Evolutionary conservation across 2,329 filamentous ascomycete genomes (phyloP).

Genomic region (Emydomyces testavorans): DNA sequence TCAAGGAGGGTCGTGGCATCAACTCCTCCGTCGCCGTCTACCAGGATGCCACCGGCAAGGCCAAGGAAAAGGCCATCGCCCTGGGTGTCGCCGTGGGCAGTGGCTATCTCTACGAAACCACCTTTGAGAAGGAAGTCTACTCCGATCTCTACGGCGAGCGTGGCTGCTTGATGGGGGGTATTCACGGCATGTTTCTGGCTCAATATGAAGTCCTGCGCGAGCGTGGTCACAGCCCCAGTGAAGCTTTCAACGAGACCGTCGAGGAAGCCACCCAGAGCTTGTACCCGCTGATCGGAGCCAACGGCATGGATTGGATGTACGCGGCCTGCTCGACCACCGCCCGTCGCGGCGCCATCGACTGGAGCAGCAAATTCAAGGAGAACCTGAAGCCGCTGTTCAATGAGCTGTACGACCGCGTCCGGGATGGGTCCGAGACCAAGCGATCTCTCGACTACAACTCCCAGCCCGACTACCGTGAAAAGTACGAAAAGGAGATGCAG

Average conservation of each 20-base stretch:
- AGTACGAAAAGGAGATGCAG: slow-evolving; percentile 96
- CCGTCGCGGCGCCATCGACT: slow-evolving; percentile 96
- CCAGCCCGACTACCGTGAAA: slow-evolving; percentile 89
- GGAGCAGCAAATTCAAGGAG: slow-evolving; percentile 94
- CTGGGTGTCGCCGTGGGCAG: slow-evolving; percentile 94
- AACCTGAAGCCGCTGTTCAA: slow-evolving; percentile 98
- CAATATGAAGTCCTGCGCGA: slow-evolving; percentile 99
- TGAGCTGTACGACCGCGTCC: slow-evolving; percentile 86
- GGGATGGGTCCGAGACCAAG: slow-evolving; percentile 85
- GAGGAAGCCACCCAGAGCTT: slow-evolving; percentile 98
- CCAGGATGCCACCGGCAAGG: slow-evolving; percentile 97
- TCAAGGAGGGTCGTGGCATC: slow-evolving; percentile 98
- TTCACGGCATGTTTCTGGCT: slow-evolving; percentile 99
- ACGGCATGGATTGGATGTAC: slow-evolving; percentile 99
- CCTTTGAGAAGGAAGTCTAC: slow-evolving; percentile 99
- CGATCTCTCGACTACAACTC: slow-evolving; percentile 95
- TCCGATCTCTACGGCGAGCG: slow-evolving; percentile 99
- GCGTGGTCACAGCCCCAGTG: slow-evolving; percentile 90
- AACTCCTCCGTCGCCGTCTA: slow-evolving; percentile 97
- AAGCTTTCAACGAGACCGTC: slow-evolving; percentile 99
- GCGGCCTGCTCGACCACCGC: slow-evolving; percentile 98
- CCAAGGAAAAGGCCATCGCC: slow-evolving; percentile 93
- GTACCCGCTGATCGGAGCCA: slow-evolving; percentile 91
- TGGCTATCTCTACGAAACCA: slow-evolving; percentile 99
- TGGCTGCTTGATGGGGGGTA: slow-evolving; percentile 98